Evolutionary conservation across 257 asterid species (phyloP).

Genomic region (Anisodus acutangulus): DNA sequence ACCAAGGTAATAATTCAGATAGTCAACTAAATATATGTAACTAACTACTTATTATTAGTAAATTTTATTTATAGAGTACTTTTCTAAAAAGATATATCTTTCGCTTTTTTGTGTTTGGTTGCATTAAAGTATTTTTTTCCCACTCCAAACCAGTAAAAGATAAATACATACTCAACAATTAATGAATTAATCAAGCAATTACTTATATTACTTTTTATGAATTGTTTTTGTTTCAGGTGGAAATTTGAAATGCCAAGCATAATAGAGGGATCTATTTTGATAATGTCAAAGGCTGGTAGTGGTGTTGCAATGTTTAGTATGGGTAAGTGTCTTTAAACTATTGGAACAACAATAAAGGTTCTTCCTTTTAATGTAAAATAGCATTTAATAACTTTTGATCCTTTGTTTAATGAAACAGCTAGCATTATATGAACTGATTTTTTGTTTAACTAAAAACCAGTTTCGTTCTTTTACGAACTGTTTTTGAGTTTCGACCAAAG

Average conservation of each 20-base stretch:
- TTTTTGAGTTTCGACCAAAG: not conserved
- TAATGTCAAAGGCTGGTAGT: conserved; percentile 66
- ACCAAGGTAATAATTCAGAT: no score
- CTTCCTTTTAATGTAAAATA: not conserved
- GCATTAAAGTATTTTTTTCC: not conserved
- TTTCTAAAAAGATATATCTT: not conserved
- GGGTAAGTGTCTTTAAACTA: conserved; percentile 39
- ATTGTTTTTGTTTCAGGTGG: conserved; percentile 45
- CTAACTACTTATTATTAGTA: not conserved
- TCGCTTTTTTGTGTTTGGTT: no score
- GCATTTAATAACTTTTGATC: not conserved
- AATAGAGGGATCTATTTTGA: conserved; percentile 56
- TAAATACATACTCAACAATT: no score
- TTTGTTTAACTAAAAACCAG: not conserved
- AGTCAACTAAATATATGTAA: not conserved
- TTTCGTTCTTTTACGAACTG: not conserved
- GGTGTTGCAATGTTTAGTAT: conserved; percentile 70
- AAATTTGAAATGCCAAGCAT: conserved; percentile 58
- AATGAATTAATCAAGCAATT: no score
- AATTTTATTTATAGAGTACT: not conserved
- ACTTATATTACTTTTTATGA: not conserved
- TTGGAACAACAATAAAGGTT: not conserved
- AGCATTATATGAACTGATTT: not conserved
- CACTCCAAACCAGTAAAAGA: no score
- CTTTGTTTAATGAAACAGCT: not conserved